These are phyloP conservation scores for Microsporum canis DNA, from an alignment of 2,329 filamentous ascomycete species.

Conservation along the genomic window DNA sequence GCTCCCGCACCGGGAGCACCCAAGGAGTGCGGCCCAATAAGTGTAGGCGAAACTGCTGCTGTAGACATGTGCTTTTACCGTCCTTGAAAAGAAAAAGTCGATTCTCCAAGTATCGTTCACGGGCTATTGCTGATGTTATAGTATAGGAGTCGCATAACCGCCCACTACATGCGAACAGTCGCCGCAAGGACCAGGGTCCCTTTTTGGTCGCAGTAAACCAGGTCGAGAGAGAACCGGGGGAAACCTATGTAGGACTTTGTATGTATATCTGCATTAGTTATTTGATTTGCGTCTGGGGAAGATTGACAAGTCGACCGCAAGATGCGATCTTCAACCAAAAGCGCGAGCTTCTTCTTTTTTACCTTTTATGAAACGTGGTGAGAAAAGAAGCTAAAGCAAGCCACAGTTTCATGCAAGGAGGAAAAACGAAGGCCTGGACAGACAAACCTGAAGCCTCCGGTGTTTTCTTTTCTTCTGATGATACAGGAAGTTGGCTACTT, in stretches of 20 bases:
- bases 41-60: neutral
- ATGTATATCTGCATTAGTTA: neutral
- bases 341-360: neutral
- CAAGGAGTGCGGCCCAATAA: neutral
- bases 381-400: neutral
- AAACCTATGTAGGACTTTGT: neutral
- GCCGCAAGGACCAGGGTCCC: neutral
- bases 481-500: too few relatives aligned
- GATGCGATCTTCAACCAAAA: neutral
- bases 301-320: neutral
- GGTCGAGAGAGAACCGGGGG: neutral
- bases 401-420: neutral
- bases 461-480: too few relatives aligned
- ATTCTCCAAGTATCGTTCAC: neutral
- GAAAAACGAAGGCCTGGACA: too few relatives aligned
- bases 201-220: neutral
- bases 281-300: constrained; percentile 1
- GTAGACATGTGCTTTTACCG: neutral
- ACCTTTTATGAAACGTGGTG: neutral
- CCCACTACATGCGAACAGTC: neutral
- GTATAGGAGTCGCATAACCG: neutral
- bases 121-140: neutral
- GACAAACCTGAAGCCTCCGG: too few relatives aligned
- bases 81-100: neutral
- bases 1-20: neutral